phyloP scores from a whole-genome alignment of 768 basidiomycete genomes.

The button mushroom (Agaricus bisporus) region DNA sequence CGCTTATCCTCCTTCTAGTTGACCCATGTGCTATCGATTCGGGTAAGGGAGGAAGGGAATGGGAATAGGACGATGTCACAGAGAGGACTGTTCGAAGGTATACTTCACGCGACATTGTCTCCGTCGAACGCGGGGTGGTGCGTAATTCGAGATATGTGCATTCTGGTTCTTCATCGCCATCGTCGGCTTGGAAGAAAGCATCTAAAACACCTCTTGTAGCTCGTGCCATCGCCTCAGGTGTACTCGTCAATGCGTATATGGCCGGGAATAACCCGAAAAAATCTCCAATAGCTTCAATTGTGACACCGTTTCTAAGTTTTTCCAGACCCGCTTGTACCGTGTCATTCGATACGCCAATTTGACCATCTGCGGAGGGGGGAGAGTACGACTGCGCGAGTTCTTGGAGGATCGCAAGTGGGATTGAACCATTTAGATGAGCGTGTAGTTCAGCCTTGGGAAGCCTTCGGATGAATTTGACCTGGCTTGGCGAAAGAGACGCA shows the following conservation, averaged over 20 bases:
- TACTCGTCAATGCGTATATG: slow-evolving; percentile 73
- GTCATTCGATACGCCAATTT: slow-evolving; percentile 16
- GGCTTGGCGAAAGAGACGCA: slow-evolving; percentile 38
- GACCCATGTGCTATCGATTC: slow-evolving; percentile 12
- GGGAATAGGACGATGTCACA: slow-evolving; percentile 51
- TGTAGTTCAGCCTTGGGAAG: slow-evolving; percentile 84
- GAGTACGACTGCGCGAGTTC: slow-evolving; percentile 48
- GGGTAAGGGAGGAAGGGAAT: background rate
- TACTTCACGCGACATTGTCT: slow-evolving; percentile 46
- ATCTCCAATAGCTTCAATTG: slow-evolving; percentile 52
- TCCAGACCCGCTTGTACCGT: slow-evolving; percentile 25
- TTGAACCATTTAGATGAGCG: slow-evolving; percentile 82
- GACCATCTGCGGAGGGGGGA: background rate
- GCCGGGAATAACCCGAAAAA: slow-evolving; percentile 74
- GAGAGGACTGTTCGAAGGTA: slow-evolving; percentile 65
- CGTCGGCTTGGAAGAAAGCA: slow-evolving; percentile 31
- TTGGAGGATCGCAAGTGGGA: slow-evolving; percentile 59
- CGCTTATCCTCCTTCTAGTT: slow-evolving; percentile 37
- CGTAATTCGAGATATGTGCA: slow-evolving; percentile 79
- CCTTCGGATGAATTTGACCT: slow-evolving; percentile 51
- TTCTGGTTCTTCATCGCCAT: slow-evolving; percentile 17
- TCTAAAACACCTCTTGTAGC: slow-evolving; percentile 63
- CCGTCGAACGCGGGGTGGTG: slow-evolving; percentile 63
- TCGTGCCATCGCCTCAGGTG: slow-evolving; percentile 42
- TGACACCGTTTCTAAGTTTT: slow-evolving; percentile 36